Evolutionary conservation across 2,329 filamentous ascomycete genomes (phyloP).

Genomic region (Rhexocercosporidium sp.): DNA sequence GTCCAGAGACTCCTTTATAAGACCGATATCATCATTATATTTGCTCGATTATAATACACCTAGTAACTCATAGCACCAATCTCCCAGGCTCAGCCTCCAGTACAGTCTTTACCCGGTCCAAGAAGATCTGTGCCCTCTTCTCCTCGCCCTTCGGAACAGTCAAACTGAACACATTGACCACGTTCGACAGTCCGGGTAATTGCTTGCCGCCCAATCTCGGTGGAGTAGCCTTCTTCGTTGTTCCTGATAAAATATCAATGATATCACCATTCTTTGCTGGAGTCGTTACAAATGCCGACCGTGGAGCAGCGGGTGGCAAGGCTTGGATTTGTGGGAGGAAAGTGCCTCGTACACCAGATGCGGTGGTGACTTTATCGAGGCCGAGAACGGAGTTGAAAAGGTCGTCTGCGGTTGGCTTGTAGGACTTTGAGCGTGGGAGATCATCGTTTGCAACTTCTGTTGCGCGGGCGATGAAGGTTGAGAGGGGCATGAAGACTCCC

Average conservation of each 20-base stretch:
- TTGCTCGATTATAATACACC: slow-evolving; percentile 25
- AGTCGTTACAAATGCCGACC: slow-evolving; percentile 37
- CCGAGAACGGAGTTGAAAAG: slow-evolving; percentile 91
- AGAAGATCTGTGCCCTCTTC: slow-evolving; percentile 78
- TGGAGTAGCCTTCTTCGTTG: slow-evolving; percentile 44
- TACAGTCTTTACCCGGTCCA: slow-evolving; percentile 84
- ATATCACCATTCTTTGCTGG: slow-evolving; percentile 70
- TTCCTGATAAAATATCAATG: slow-evolving; percentile 76
- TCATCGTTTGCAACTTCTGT: slow-evolving; percentile 87
- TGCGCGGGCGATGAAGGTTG: slow-evolving; percentile 85
- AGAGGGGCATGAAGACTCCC: slow-evolving; percentile 81
- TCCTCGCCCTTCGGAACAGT: slow-evolving; percentile 81
- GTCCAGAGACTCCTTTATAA: no score
- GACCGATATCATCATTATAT: slow-evolving; percentile 29
- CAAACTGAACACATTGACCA: slow-evolving; percentile 81
- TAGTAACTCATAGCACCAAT: slow-evolving; percentile 62
- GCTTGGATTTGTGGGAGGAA: slow-evolving; percentile 75
- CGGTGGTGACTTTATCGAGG: slow-evolving; percentile 56
- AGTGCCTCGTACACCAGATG: slow-evolving; percentile 62
- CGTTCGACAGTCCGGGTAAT: slow-evolving; percentile 55
- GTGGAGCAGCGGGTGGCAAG: slow-evolving; percentile 53
- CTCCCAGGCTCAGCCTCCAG: slow-evolving; percentile 81
- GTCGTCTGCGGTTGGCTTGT: slow-evolving; percentile 75
- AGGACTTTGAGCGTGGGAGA: slow-evolving; percentile 70
- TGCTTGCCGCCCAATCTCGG: slow-evolving; percentile 38